A percentile compares a stretch with the other conserved stretches of the same genome.
Conservation (phyloP, 164 flowering plant species). For the Euptelea pleiosperma region DNA sequence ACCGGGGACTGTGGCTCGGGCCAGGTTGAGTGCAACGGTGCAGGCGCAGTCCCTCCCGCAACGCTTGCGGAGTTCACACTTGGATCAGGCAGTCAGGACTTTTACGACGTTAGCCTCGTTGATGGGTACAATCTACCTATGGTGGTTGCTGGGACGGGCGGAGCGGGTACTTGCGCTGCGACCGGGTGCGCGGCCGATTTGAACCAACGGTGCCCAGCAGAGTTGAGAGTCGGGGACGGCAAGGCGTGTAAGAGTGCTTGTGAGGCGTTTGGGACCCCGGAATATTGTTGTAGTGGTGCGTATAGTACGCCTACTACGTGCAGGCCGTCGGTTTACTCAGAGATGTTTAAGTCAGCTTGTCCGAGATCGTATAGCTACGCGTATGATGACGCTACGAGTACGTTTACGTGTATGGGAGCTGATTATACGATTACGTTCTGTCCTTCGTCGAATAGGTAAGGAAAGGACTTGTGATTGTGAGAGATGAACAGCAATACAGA, state of each 20-base stretch:
- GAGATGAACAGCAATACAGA: no score
- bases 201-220: conserved; percentile 52
- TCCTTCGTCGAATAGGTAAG: conserved; percentile 45
- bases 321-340: conserved; percentile 54
- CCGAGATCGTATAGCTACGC: conserved; percentile 70
- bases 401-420: conserved; percentile 61
- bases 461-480: no score
- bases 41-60: conserved; percentile 78
- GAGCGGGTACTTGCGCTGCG: conserved; percentile 44
- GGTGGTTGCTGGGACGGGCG: conserved; percentile 45
- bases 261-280: conserved; percentile 55
- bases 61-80: conserved; percentile 89
- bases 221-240: conserved; percentile 43
- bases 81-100: conserved; percentile 52
- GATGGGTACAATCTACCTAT: conserved; percentile 77
- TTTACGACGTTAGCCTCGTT: conserved; percentile 77
- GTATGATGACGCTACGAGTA: conserved; percentile 64
- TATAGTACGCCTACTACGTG: conserved; percentile 48
- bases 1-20: conserved; percentile 87
- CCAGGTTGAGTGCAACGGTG: conserved; percentile 66
- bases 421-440: conserved; percentile 69
- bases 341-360: conserved; percentile 57
- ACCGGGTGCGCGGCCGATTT: conserved; percentile 58
- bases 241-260: conserved; percentile 70
- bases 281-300: conserved; percentile 71